Evolutionary conservation across 1,139 yeast genomes (phyloP), one percentile per base, ranked within the genome.

Genomic region (Blastobotrys buckinghamii): DNA sequence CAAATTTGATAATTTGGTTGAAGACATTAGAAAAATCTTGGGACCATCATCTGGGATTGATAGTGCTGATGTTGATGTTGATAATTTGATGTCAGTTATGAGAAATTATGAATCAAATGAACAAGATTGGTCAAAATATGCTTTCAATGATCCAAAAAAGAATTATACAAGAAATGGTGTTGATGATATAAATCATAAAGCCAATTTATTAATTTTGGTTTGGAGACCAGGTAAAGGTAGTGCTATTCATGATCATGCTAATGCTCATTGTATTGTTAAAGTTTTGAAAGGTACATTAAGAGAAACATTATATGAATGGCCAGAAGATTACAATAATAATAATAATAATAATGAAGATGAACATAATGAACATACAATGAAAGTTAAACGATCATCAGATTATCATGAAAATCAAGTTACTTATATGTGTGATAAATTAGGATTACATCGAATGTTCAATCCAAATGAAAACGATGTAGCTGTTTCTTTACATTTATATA

Each of bases 191-290:
- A 81, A 81, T 62, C 76, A 78, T 30, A 81, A 82, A 65, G 90
- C 88, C 44, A 82, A 83, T 60, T 68, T 84, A 53, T 71, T 84
- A 44, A 68, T 84, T 15, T 66, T 84, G 47, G 88, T 83, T 27
- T 84, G 92, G 92, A 75, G 77, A 49, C 89, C 89, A 0, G 79
- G 79, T n/a, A 73, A 74, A 59, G 72, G 81, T 22, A 79, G 86
- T 38, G 76, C 81, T 44, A 80, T 84, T 53, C 92, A 84, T 61
- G 89, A 82, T 65, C 92, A 84, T 58, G 87, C 90, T 30, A 75
- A 79, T 51, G 89, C 90, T 16, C 90, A 84, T 51, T 71, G 75
- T 56, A 59, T 71, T 37, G 71, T 71, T 60, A 84, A 84, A 66
- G 70, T 84, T 39, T 68, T 84, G 50, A 72, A 77, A 56, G 92